phyloP scores from a whole-genome alignment of 2,329 filamentous ascomycete genomes.

The Ceratocystis cacaofunesta region DNA sequence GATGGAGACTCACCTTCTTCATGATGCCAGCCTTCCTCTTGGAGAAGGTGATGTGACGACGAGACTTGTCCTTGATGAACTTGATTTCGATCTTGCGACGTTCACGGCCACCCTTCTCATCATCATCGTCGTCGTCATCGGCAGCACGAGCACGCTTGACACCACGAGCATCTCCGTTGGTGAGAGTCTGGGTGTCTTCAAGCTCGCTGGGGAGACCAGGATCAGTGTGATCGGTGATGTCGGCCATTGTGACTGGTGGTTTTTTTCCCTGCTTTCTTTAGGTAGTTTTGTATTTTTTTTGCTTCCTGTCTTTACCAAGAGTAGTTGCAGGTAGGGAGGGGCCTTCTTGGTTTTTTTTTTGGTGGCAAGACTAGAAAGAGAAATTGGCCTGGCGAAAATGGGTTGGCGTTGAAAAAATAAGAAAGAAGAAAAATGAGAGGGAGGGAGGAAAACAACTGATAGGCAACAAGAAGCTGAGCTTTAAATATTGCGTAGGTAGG shows the following conservation, averaged over 20 bases:
- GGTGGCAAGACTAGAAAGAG: constrained; percentile 3
- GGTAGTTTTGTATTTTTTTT: background rate
- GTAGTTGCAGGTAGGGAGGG: background rate
- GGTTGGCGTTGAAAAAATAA: constrained; percentile 3
- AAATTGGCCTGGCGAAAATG: background rate
- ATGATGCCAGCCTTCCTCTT: constrained; percentile 99
- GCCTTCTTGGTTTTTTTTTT: background rate
- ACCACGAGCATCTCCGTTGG: constrained; percentile 56
- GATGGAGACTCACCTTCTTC: constrained; percentile 71
- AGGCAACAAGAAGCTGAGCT: background rate
- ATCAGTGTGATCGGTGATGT: constrained; percentile 65
- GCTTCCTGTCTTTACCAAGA: background rate
- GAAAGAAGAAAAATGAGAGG: background rate
- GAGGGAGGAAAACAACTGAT: background rate
- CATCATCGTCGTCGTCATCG: constrained; percentile 94
- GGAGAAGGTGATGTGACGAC: constrained; percentile 97
- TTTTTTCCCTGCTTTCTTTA: background rate
- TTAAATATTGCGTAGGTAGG: background rate
- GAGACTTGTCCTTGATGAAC: constrained; percentile 99
- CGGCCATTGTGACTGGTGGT: constrained; percentile 45
- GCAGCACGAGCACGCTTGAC: constrained; percentile 74
- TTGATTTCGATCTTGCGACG: constrained; percentile 99
- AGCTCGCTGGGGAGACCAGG: constrained; percentile 54
- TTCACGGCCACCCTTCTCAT: constrained; percentile 95
- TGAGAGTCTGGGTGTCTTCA: constrained; percentile 53